Conservation (phyloP, 768 basidiomycete species). For the Cystoderma amianthinum region DNA sequence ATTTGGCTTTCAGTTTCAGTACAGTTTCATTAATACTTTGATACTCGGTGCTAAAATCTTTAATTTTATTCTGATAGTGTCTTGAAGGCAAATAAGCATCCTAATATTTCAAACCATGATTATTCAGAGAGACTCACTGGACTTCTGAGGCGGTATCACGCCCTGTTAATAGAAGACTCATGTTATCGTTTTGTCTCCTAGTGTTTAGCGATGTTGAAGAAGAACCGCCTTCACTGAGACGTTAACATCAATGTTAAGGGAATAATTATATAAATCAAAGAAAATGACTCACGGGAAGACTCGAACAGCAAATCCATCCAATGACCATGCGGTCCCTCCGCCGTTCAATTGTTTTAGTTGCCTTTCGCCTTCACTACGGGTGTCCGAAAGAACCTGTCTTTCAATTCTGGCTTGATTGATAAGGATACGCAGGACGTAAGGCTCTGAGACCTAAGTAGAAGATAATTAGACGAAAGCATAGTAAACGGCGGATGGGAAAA, state of each 20-base stretch:
- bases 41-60: conserved; percentile 29
- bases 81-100: conserved; percentile 20
- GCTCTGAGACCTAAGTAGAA: conserved; percentile 55
- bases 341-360: conserved; percentile 32
- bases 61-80: conserved; percentile 33
- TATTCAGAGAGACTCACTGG: conserved; percentile 24
- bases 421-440: conserved; percentile 70
- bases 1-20: not conserved
- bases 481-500: not conserved
- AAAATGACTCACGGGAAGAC: conserved; percentile 50
- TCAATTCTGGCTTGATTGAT: conserved; percentile 77
- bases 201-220: conserved; percentile 34
- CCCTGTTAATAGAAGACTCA: conserved; percentile 45
- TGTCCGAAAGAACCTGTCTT: conserved; percentile 53
- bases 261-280: not conserved
- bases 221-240: conserved; percentile 63
- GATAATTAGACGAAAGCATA: conserved; percentile 7
- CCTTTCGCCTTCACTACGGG: conserved; percentile 58
- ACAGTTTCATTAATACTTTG: conserved; percentile 10
- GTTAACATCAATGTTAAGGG: not conserved
- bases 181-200: conserved; percentile 21
- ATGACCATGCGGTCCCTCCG: conserved; percentile 58
- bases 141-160: conserved; percentile 42
- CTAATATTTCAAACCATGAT: not conserved
- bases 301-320: conserved; percentile 54